Conservation (phyloP, 805 yeast species). For the Schwanniomyces pseudopolymorphus region DNA sequence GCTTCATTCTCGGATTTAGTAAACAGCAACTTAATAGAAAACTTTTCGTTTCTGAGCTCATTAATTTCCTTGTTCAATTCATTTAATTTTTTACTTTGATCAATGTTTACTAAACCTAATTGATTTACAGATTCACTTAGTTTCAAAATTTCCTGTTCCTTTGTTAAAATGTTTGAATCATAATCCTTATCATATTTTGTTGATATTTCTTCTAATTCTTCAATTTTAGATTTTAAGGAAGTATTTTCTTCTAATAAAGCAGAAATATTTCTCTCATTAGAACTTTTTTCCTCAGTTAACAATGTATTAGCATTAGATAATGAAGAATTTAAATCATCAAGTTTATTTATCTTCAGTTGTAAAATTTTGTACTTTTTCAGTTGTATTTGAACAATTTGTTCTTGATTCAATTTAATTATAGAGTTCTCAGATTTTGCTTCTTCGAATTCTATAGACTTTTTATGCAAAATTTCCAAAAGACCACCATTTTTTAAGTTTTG, state of each 20-base stretch:
- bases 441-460: constrained; percentile 26
- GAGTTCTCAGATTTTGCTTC: constrained; percentile 31
- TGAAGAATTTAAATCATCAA: constrained; percentile 21
- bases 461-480: constrained; percentile 19
- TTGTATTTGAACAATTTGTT: constrained; percentile 28
- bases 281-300: constrained; percentile 7
- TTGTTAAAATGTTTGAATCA: constrained; percentile 8
- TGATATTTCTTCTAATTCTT: constrained; percentile 14
- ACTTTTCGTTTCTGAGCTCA: constrained; percentile 36
- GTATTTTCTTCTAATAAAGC: constrained; percentile 14
- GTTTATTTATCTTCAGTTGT: constrained; percentile 16
- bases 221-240: constrained; percentile 13
- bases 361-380: constrained; percentile 19
- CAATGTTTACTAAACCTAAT: constrained; percentile 35
- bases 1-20: constrained; percentile 36
- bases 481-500: constrained; percentile 8
- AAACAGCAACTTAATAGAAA: constrained; percentile 32
- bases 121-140: constrained; percentile 26
- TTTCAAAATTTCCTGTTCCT: constrained; percentile 24
- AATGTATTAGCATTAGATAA: constrained; percentile 17
- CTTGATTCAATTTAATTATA: constrained; percentile 33
- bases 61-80: constrained; percentile 36
- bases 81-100: constrained; percentile 33
- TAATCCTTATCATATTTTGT: constrained; percentile 11
- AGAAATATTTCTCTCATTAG: constrained; percentile 12